These are phyloP conservation scores for Mucor lusitanicus DNA, from an alignment of 371 early-diverging fungal species.

Conservation along the genomic window DNA sequence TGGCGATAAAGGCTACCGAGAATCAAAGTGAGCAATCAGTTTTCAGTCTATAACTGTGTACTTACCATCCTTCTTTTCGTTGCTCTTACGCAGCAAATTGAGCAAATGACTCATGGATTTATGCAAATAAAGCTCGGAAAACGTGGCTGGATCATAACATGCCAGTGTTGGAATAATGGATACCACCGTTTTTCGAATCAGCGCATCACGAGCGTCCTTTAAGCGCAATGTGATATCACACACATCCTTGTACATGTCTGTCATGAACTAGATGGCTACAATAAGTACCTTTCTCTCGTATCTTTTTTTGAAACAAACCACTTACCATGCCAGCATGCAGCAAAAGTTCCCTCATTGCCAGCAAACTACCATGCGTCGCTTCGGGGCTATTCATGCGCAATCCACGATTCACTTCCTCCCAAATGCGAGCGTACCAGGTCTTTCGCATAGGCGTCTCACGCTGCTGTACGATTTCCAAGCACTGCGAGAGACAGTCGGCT, in stretches of 20 bases:
- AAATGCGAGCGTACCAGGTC: constrained; percentile 80
- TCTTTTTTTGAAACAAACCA: too few species aligned
- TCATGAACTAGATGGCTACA: constrained; percentile 71
- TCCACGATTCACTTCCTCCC: constrained; percentile 84
- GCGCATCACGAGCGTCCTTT: constrained; percentile 80
- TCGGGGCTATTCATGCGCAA: constrained; percentile 75
- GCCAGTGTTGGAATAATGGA: constrained; percentile 85
- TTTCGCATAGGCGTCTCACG: constrained; percentile 74
- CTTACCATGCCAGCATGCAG: constrained; percentile 81
- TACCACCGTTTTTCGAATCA: constrained; percentile 87
- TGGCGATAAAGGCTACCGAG: constrained; percentile 74
- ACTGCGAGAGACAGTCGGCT: constrained; percentile 84
- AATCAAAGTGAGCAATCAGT: background rate
- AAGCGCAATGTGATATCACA: constrained; percentile 77
- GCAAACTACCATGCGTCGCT: constrained; percentile 86
- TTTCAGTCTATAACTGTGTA: background rate
- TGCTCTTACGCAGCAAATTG: constrained; percentile 74
- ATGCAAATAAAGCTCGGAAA: constrained; percentile 75
- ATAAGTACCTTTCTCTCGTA: background rate
- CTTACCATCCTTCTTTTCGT: constrained; percentile 71
- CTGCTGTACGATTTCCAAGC: constrained; percentile 79
- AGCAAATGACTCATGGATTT: constrained; percentile 80
- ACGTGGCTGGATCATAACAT: constrained; percentile 76
- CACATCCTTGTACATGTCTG: constrained; percentile 75
- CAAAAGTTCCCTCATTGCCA: constrained; percentile 83